Percentiles rank a stretch among this genome's conserved stretches.
These are phyloP conservation scores for Botrytis deweyae DNA, from an alignment of 2,329 filamentous ascomycete species.

Conservation along the genomic window DNA sequence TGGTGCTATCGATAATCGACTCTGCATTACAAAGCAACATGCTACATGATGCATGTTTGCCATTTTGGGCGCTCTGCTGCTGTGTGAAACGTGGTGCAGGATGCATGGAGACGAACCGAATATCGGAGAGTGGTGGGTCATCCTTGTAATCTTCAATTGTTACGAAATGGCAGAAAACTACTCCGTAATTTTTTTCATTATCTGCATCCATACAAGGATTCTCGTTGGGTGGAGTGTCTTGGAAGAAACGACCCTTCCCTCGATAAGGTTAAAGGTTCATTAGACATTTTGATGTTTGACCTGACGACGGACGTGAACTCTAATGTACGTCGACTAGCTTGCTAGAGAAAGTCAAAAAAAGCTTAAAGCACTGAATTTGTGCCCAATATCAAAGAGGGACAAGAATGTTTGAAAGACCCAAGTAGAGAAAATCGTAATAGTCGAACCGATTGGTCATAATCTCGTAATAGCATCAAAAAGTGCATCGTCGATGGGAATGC, in stretches of 20 bases:
- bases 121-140: slow-evolving; percentile 16
- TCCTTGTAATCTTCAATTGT: slow-evolving; percentile 14
- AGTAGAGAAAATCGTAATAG: neutral
- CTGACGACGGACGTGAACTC: neutral
- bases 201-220: neutral
- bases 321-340: neutral
- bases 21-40: slow-evolving; percentile 3
- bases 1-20: neutral
- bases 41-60: neutral
- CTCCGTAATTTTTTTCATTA: neutral
- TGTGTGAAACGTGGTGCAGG: slow-evolving; percentile 15
- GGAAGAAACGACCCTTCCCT: neutral
- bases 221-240: slow-evolving; percentile 1
- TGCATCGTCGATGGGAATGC: neutral
- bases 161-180: neutral
- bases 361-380: neutral
- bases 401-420: neutral
- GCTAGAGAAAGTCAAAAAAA: neutral
- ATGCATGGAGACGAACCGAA: slow-evolving; percentile 2
- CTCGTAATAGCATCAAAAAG: neutral
- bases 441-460: neutral
- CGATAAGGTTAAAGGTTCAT: neutral
- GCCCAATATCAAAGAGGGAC: neutral
- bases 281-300: neutral
- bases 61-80: neutral